Base-by-base conservation (phyloP, 768 basidiomycete genomes). In the Tephrocybe sp. region DNA sequence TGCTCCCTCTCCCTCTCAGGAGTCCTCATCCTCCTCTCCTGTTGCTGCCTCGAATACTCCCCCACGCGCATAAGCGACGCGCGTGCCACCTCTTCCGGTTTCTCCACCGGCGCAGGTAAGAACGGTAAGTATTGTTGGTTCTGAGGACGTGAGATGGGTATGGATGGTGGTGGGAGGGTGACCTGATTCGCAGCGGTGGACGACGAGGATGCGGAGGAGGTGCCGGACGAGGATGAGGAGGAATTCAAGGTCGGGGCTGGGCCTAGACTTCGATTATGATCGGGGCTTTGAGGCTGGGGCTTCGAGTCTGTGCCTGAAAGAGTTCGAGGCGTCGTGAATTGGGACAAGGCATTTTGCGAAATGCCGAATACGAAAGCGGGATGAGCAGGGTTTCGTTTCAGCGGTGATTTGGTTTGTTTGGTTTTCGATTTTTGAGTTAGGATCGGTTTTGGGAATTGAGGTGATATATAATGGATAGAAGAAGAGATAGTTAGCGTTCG, bases 21-120 rank as follows among this genome's bases (percentile, higher is more conserved):
- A 30, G 42, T 42, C 5, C 24, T 13, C 16, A 10, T 60, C 55
- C 31, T 50, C 61, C 43, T 45, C 60, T 42, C 76, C 74, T 3
- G 80, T 84, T 47, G 37, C 22, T 84, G 76, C 45, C 84, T 70
- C 37, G 85, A 86, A 55, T 86, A 78, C 61, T 89, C 88, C 66
- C 83, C 88, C 82, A 91, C 86, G 63, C 88, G 86, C 57, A 80
- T 73, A 50, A 90, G 76, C 44, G 82, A 79, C 13, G 83, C 84
- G 19, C 82, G 77, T 3, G 84, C 86, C 39, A 88, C 77, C 29
- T 80, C 50, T 31, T 56, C 47, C 5, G 50, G 54, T 2, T 18
- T 40, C 37, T 11, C 37, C 3, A 1, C 13, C 7, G 41, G 75
- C 10, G 75, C 69, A 22, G 82, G 78, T 23, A 87, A 61, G 63